Percentiles rank a stretch among this genome's conserved stretches.
These are phyloP conservation scores for Camellia japonica DNA, from an alignment of 148 eudicot species.

Conservation along the genomic window DNA sequence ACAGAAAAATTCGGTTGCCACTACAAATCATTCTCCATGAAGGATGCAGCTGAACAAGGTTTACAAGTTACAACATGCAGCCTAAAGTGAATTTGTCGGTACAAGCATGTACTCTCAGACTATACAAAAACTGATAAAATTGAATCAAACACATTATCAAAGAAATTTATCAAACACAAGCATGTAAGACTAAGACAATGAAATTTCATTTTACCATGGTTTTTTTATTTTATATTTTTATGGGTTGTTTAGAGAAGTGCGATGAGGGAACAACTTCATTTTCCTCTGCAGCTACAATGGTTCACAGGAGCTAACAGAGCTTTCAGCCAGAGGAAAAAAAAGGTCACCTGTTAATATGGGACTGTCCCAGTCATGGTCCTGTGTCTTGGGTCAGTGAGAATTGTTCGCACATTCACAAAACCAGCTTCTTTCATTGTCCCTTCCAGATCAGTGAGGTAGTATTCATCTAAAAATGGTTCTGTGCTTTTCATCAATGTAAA, in stretches of 20 bases:
- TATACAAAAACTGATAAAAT: neutral
- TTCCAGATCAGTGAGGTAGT: slow-evolving; percentile 87
- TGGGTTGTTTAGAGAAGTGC: neutral
- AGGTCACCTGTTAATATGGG: slow-evolving; percentile 30
- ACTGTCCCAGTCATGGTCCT: slow-evolving; percentile 88
- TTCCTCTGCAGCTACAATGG: neutral
- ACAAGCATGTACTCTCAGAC: neutral
- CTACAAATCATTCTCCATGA: neutral
- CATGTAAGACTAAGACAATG: neutral
- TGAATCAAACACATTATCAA: neutral
- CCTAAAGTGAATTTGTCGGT: neutral
- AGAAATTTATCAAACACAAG: neutral
- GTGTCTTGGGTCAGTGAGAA: slow-evolving; percentile 90
- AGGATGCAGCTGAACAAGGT: slow-evolving; percentile 9
- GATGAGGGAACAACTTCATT: neutral
- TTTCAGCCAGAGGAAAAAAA: neutral
- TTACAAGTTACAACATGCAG: neutral
- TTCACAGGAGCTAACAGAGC: neutral
- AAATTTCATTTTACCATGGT: neutral
- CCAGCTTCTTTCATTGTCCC: slow-evolving; percentile 59
- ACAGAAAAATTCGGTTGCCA: neutral
- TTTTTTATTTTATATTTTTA: neutral
- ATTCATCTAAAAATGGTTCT: slow-evolving; percentile 92
- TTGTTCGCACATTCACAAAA: slow-evolving; percentile 54
- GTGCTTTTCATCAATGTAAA: slow-evolving; percentile 98